Evolutionary conservation across 345 rosid genomes (phyloP).

Genomic region (Citropsis articulata): DNA sequence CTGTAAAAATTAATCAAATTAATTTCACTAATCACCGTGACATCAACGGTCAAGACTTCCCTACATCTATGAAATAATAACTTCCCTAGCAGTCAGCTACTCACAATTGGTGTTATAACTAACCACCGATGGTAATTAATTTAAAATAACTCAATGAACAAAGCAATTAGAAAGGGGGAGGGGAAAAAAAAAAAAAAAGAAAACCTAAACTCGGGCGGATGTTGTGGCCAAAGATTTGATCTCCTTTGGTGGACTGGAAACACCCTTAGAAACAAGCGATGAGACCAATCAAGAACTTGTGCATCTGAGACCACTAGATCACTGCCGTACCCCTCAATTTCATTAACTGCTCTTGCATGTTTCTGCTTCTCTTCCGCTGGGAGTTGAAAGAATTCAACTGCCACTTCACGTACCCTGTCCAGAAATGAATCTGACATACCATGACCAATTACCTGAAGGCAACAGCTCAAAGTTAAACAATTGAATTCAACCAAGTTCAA

Average conservation of each 20-base stretch:
- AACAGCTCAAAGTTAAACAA: not conserved
- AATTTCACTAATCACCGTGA: not conserved
- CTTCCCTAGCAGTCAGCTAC: not conserved
- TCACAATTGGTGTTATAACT: not conserved
- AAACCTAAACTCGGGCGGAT: slow-evolving; percentile 43
- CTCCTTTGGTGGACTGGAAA: slow-evolving; percentile 41
- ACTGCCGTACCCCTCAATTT: slow-evolving; percentile 45
- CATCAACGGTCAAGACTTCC: not conserved
- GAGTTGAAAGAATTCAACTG: slow-evolving; percentile 38
- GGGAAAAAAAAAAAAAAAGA: not conserved
- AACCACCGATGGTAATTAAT: not conserved
- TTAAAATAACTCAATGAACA: not conserved
- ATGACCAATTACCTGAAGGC: slow-evolving; percentile 39
- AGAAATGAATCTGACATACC: slow-evolving; percentile 44
- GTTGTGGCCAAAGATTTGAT: slow-evolving; percentile 45
- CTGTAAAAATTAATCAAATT: slow-evolving; percentile 18
- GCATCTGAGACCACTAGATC: slow-evolving; percentile 39
- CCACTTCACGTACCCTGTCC: slow-evolving; percentile 34
- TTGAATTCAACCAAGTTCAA: too few species aligned
- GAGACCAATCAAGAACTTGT: slow-evolving; percentile 45
- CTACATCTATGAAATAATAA: not conserved
- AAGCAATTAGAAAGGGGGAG: not conserved
- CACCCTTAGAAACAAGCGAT: slow-evolving; percentile 41
- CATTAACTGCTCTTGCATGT: slow-evolving; percentile 29
- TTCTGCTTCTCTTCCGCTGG: slow-evolving; percentile 42